These are phyloP conservation scores for Pulveroboletus ravenelii DNA, from an alignment of 768 basidiomycete species.

Conservation along the genomic window DNA sequence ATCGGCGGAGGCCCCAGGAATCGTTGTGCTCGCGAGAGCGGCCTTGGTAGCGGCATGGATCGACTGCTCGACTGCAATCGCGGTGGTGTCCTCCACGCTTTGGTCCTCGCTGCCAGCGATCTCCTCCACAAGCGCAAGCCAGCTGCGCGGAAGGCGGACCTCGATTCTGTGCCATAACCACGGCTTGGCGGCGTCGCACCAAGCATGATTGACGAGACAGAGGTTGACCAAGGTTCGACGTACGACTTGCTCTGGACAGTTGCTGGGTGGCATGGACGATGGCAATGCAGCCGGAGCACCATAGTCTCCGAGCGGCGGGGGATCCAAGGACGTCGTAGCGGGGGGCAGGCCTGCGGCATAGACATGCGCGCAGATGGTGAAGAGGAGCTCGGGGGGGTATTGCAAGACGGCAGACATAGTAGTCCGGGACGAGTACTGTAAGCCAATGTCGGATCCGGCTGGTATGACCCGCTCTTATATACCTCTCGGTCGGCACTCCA, in stretches of 20 bases:
- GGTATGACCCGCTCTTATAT: background rate
- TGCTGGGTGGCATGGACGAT: slow-evolving; percentile 65
- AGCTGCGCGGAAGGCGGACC: slow-evolving; percentile 77
- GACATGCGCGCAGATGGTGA: slow-evolving; percentile 67
- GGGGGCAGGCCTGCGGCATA: slow-evolving; percentile 61
- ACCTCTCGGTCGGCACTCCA: slow-evolving; percentile 4
- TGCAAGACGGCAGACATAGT: slow-evolving; percentile 32
- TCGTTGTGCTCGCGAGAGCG: slow-evolving; percentile 46
- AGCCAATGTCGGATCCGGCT: background rate
- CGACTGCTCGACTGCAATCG: slow-evolving; percentile 58
- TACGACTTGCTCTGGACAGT: slow-evolving; percentile 63
- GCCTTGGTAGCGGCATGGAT: slow-evolving; percentile 63
- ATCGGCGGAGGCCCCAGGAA: slow-evolving; percentile 33
- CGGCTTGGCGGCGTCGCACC: slow-evolving; percentile 80
- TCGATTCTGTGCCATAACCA: slow-evolving; percentile 85
- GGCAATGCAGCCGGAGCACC: slow-evolving; percentile 57
- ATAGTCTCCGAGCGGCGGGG: slow-evolving; percentile 46
- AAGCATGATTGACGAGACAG: slow-evolving; percentile 71
- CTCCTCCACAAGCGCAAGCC: slow-evolving; percentile 78
- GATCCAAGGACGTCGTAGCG: slow-evolving; percentile 59
- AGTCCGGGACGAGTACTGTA: background rate
- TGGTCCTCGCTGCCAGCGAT: slow-evolving; percentile 67
- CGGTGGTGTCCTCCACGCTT: slow-evolving; percentile 47
- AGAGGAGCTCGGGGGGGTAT: slow-evolving; percentile 70
- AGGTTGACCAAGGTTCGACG: slow-evolving; percentile 65